A percentile compares a stretch with the other conserved stretches of the same genome.
Evolutionary conservation across 176 grass and related monocot genomes (phyloP).

Genomic region (Pontederia paniculata): DNA sequence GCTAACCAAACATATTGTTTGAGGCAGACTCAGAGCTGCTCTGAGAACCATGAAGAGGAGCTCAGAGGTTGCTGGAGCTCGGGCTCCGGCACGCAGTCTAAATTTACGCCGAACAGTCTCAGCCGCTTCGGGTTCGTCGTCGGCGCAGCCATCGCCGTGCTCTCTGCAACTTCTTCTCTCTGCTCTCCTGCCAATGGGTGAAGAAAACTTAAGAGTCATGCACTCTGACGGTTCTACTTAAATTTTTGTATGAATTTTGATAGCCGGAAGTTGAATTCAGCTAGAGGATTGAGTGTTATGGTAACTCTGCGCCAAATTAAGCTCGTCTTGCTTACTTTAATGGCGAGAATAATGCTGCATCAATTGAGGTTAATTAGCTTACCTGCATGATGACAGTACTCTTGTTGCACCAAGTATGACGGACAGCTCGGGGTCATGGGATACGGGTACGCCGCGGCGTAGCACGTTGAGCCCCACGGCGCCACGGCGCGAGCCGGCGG

Average conservation of each 20-base stretch:
- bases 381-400: not conserved
- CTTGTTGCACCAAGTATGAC: not conserved
- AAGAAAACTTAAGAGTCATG: not conserved
- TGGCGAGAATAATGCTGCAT: too few species aligned
- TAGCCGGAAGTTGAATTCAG: not conserved
- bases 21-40: too few species aligned
- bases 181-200: slow-evolving; percentile 5
- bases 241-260: too few species aligned
- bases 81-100: not conserved
- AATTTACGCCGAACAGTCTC: slow-evolving; percentile 10
- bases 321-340: too few species aligned
- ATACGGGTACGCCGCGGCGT: not conserved
- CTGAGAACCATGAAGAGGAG: not conserved
- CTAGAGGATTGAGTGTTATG: not conserved
- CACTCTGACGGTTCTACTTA: not conserved
- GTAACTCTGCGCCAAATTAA: not conserved
- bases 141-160: not conserved
- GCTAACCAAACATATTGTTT: too few species aligned
- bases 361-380: not conserved
- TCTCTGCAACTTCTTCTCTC: not conserved
- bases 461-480: not conserved
- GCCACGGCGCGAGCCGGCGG: not conserved
- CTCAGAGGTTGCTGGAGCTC: not conserved
- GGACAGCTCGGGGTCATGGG: not conserved
- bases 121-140: slow-evolving; percentile 4